These are phyloP conservation scores for Salix dunnii DNA, from an alignment of 345 rosid species.

Conservation along the genomic window DNA sequence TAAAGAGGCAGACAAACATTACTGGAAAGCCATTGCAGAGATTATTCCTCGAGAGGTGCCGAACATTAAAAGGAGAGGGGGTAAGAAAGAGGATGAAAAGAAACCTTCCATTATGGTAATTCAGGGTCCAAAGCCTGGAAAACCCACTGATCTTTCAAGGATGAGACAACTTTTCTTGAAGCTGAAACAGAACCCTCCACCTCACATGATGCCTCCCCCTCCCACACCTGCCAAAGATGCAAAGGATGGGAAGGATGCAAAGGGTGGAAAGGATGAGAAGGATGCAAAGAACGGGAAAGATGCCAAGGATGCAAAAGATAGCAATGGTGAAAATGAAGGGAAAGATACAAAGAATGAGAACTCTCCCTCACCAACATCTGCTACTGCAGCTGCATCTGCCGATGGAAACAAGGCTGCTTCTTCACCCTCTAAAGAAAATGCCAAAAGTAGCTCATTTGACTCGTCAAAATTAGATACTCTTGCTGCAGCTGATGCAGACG, in stretches of 20 bases:
- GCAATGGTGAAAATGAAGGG: slow-evolving; percentile 29
- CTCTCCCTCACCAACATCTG: neutral
- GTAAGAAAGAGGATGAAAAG: slow-evolving; percentile 70
- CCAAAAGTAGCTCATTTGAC: slow-evolving; percentile 25
- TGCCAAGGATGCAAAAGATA: slow-evolving; percentile 27
- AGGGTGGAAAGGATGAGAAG: slow-evolving; percentile 29
- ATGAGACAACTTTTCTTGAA: slow-evolving; percentile 79
- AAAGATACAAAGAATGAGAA: slow-evolving; percentile 14
- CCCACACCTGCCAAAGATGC: slow-evolving; percentile 47
- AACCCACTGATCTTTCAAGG: slow-evolving; percentile 78
- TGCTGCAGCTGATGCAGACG: neutral
- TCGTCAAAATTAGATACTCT: slow-evolving; percentile 32
- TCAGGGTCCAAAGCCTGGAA: slow-evolving; percentile 96
- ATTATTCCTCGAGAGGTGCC: slow-evolving; percentile 86
- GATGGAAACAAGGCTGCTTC: slow-evolving; percentile 24
- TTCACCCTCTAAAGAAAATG: slow-evolving; percentile 36
- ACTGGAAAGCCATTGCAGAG: slow-evolving; percentile 94
- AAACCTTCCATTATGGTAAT: slow-evolving; percentile 57
- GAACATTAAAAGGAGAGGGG: slow-evolving; percentile 79
- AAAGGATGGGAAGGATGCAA: slow-evolving; percentile 39
- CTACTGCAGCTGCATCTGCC: slow-evolving; percentile 11
- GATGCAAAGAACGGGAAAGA: slow-evolving; percentile 37
- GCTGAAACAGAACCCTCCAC: slow-evolving; percentile 79
- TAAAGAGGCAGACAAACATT: slow-evolving; percentile 81
- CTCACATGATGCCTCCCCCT: slow-evolving; percentile 90